Base-by-base conservation (phyloP, 768 basidiomycete species). In the Psilocybe azurescens region DNA sequence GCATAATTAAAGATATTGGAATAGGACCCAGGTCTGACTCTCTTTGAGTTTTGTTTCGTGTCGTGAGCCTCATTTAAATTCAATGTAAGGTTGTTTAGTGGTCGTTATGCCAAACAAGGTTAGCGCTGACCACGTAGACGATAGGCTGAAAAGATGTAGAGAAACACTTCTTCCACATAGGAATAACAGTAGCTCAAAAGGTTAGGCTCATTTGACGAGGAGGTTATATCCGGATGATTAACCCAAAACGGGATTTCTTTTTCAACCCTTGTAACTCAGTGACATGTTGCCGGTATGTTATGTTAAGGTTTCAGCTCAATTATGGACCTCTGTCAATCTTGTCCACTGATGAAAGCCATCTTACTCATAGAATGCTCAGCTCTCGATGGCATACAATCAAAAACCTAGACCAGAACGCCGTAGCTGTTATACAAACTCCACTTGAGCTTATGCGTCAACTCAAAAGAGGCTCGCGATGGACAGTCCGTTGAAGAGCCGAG, bases 401-500 rank as follows among this genome's bases (percentile, higher is more conserved):
- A 53, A n/a, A 36, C 3, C 16, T n/a, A 36, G 52, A 8, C 52
- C 52, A 53, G 52, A 53, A 53, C 52, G 52, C 33, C 33, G 52
- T 20, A 38, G n/a, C 33, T 53, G 36, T 36, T 36, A 36, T 11
- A 13, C 52, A 53, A 32, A 9, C 33, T 36, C n/a, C n/a, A 10
- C 13, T 53, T 38, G n/a, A 53, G 52, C 7, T 32, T 53, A 48
- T 11, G 28, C 44, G 47, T 28, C 10, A 49, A 58, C 10, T 58
- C 30, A 33, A 58, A 58, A 58, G 30, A 58, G 47, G 56, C 56
- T 58, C 38, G n/a, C 47, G 36, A 58, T 33, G 36, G 56, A 49
- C 24, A 48, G 9, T 44, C 44, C 10, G 7, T 11, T 24, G 24
- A 24, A 20, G 41, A 57, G 47, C 47, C 56, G 29, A 53, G 30